Base-by-base conservation (phyloP, 192 early-diverging fungal species). In the Phlyctochytrium bullatum region DNA sequence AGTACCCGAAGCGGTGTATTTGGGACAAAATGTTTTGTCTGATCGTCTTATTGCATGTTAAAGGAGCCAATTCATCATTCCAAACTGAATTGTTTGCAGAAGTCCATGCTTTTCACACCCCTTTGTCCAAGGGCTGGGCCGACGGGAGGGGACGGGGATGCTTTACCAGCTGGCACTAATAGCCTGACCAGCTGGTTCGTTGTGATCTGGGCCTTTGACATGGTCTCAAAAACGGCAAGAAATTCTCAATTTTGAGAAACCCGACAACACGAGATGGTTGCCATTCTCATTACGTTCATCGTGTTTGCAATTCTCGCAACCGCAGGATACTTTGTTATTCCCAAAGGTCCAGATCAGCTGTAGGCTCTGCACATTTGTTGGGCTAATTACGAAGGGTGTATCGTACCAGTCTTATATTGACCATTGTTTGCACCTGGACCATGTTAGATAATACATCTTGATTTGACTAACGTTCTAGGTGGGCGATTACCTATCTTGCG, bases 61-160 rank as follows among this genome's bases (percentile, higher is more conserved):
- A 25, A 57, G 6, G 20, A 25, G 25, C 10, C 16, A 57, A 6
- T 25, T 50, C 40, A 50, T n/a, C 40, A 59, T 93, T 10, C 10
- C 40, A 6, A 14, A 57, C 54, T 98, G 82, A 98, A 98, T 72
- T 89, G 89, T 81, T 95, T 96, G 81, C 94, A 96, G 76, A 98
- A 98, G 75, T 98, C 96, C 84, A 98, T 97, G 34, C 93, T 88
- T 76, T 97, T 97, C 56, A 98, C 91, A 74, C 96, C 96, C 47
- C 93, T 89, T 71, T 93, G 92, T 75, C 96, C 96, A 17, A 98
- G 87, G 2, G 93, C 94, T 36, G 96, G 95, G 27, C 96, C 95
- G 50, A 97, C 90, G 3, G 96, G 93, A 6, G 94, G 93, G 29
- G 91, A 84, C 3, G 96, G 96, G 27, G 92, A 90, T 3, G 96